Conservation (phyloP, 306 rosid species). For the Canavalia gladiata region DNA sequence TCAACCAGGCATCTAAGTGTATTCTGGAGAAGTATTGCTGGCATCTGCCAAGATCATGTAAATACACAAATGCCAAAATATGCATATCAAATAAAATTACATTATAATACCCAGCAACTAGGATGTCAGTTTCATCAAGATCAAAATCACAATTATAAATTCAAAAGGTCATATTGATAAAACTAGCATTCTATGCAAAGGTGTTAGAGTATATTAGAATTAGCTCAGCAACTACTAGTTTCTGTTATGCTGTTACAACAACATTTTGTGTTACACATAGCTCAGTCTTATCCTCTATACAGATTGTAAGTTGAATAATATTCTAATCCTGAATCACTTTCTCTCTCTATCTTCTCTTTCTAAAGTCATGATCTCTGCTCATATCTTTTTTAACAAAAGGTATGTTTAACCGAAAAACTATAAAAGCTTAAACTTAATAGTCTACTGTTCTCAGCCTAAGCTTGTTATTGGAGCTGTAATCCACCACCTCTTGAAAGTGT, state of each 20-base stretch:
- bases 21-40: conserved; percentile 65
- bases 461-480: background rate
- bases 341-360: too few relatives aligned
- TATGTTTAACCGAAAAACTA: background rate
- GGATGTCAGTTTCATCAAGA: conserved; percentile 25
- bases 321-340: too few relatives aligned
- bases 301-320: too few relatives aligned
- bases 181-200: conserved; percentile 22
- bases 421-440: background rate
- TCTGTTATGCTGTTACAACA: too few relatives aligned
- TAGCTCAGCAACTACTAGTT: too few relatives aligned
- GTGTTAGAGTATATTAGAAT: background rate
- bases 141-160: conserved; percentile 26
- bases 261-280: too few relatives aligned
- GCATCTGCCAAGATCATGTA: conserved; percentile 59
- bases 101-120: conserved; percentile 11
- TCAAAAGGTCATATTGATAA: conserved; percentile 28
- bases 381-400: too few relatives aligned
- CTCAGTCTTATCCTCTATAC: too few relatives aligned
- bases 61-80: conserved; percentile 28
- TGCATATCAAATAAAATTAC: conserved; percentile 29
- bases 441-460: conserved; percentile 23
- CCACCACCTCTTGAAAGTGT: too few relatives aligned
- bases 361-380: too few relatives aligned
- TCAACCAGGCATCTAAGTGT: conserved; percentile 80